Base-by-base conservation (phyloP, 192 early-diverging fungal species). In the Gryganskiella cystojenkinii region DNA sequence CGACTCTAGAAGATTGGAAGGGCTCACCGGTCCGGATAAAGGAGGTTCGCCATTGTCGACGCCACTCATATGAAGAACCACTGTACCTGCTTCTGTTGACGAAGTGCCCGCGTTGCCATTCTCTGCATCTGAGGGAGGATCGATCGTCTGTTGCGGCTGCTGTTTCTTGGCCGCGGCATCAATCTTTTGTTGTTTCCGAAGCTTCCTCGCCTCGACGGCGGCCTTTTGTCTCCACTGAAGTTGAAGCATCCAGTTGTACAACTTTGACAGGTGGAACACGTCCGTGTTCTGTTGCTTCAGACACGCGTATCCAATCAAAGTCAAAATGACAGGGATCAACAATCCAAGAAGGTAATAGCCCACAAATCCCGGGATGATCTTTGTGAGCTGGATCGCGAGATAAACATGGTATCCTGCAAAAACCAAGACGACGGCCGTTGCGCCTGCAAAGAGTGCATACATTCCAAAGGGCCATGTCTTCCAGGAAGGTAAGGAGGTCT, bases 401-500 rank as follows among this genome's bases (percentile, higher is more conserved):
- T 85, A 86, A 40, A 88, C 85, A 40, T 88, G 87, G 47, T 72
- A 88, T 4, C 67, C 92, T n/a, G 89, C 89, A 50, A 90, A 89
- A 15, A 67, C 78, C 20, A 94, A 59, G 22, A 92, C 86, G 3
- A 87, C 57, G 3, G 49, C 80, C 19, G 90, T 45, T 3, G 89
- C 92, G 1, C 70, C 50, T 15, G 88, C 55, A 75, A 89, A 88
- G 19, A 91, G 80, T 4, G 82, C 81, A 82, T 90, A 93, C 82
- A 91, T 89, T 10, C 84, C 84, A 46, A 78, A 79, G 53, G 87
- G 81, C 92, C 92, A 94, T 4, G 80, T 47, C 40, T 85, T 85
- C 74, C 87, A 89, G 4, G 80, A 73, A 19, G 85, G 84, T 27
- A 94, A 64, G 4, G 91, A 92, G 0, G 90, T 87, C 47, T 88